Base-by-base conservation (phyloP, 2,329 filamentous ascomycete genomes). In the Venturia carpophila region DNA sequence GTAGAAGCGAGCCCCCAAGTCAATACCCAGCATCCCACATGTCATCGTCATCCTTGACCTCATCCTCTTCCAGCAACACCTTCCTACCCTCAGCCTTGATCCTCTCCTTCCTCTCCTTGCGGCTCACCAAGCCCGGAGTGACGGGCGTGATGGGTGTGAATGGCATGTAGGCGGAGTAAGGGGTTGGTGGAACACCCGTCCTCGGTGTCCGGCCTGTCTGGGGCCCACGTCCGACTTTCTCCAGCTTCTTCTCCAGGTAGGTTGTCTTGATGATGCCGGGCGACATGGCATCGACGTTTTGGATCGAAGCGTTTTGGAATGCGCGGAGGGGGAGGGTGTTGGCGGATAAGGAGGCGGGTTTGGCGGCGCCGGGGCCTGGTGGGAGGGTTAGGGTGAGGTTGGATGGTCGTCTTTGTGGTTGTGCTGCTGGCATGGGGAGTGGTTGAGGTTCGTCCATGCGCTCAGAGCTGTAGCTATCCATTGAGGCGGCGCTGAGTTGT, bases 91-190 rank as follows among this genome's bases (percentile, higher is more conserved):
- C 84, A 69, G 86, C 81, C 72, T 82, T 85, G 79, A 80, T 84
- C 80, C 85, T 86, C 73, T 83, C 80, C 81, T 87, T 91, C 37
- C 88, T 78, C 71, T 92, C 89, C 67, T 84, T 83, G 74, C 82
- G 85, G 30, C 86, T 90, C 19, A 90, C 85, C 60, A 93, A 76
- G 24, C 84, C 85, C n/a, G 90, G 89, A 39, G 90, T 92, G 61
- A 92, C 84, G 1, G 90, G 90, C 62, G 91, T 82, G 60, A 90
- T 80, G 1, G 89, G 88, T 7, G 87, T 89, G 72, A 87, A 90
- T 0, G 90, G 90, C 78, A 92, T 90, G 70, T 92, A 93, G 0
- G 90, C 88, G 65, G 84, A 86, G 74, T 92, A 92, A 1, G 89
- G 89, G 27, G 88, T 89, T 2, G 85, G 88, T 58, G 82, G 83